phyloP scores from a whole-genome alignment of 148 eudicot species.

The Pharnaceum exiguum region DNA sequence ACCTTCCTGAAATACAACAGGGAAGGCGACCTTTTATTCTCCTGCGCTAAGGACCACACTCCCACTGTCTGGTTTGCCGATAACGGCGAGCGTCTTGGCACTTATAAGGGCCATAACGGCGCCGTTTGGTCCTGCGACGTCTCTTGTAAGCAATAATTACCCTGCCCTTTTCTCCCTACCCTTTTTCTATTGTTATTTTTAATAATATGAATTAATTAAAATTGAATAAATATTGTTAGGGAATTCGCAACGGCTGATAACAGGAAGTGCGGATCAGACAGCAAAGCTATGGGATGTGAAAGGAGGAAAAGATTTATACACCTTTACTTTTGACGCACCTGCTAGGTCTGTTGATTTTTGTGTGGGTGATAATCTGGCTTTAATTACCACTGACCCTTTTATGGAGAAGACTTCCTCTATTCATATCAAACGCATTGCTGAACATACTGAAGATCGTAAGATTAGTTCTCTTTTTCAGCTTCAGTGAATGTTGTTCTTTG shows the following conservation, averaged over 20 bases:
- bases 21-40: conserved; percentile 74
- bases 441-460: conserved; percentile 71
- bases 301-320: conserved; percentile 48
- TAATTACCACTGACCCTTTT: conserved; percentile 85
- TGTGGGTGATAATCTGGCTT: conserved; percentile 74
- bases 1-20: conserved; percentile 81
- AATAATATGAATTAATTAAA: too few species aligned
- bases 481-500: too few species aligned
- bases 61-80: conserved; percentile 82
- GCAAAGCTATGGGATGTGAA: conserved; percentile 85
- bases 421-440: conserved; percentile 69
- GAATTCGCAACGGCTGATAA: conserved; percentile 71
- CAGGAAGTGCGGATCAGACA: conserved; percentile 96
- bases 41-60: conserved; percentile 71
- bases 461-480: too few species aligned
- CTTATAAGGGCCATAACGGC: conserved; percentile 90
- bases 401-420: conserved; percentile 77
- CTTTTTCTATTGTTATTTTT: too few species aligned
- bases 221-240: conserved; percentile 28
- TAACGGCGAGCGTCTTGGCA: conserved; percentile 82
- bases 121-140: conserved; percentile 94
- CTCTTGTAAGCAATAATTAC: too few species aligned
- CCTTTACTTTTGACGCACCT: conserved; percentile 78
- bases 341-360: conserved; percentile 78
- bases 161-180: too few species aligned